Percentiles rank a stretch among this genome's conserved stretches.
Conservation (phyloP, 192 early-diverging fungal genomes). For the Rhizophagus sp. region DNA sequence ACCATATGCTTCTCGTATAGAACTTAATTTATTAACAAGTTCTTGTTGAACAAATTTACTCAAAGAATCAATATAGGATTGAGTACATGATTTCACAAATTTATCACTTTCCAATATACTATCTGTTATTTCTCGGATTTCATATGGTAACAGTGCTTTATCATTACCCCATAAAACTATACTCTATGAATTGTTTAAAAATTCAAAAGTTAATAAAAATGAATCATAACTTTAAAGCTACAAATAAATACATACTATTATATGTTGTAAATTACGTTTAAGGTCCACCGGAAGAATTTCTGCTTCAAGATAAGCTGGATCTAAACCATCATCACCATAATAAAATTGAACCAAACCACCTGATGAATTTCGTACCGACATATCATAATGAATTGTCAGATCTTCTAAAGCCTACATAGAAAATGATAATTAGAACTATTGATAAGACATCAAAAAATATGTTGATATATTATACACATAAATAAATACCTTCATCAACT, state of each 20-base stretch:
- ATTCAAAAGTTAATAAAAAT: neutral
- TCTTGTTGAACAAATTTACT: conserved; percentile 57
- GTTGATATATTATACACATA: neutral
- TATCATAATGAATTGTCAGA: conserved; percentile 92
- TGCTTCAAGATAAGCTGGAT: conserved; percentile 93
- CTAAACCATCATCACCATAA: conserved; percentile 96
- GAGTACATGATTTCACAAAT: conserved; percentile 41
- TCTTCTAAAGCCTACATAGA: conserved; percentile 83
- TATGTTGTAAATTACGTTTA: conserved; percentile 76
- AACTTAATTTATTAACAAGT: conserved; percentile 58
- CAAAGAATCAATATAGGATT: conserved; percentile 64
- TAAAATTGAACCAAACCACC: conserved; percentile 92
- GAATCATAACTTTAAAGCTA: neutral
- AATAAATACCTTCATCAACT: conserved; percentile 79
- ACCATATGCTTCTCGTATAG: conserved; percentile 54
- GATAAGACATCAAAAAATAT: neutral
- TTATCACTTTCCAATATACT: conserved; percentile 46
- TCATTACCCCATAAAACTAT: conserved; percentile 33
- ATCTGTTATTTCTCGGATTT: conserved; percentile 58
- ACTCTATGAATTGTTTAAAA: neutral
- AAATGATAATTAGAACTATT: conserved; percentile 11
- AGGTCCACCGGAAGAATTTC: conserved; percentile 88
- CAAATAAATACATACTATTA: conserved; percentile 29
- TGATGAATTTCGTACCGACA: conserved; percentile 89
- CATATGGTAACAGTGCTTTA: conserved; percentile 58